A percentile compares a stretch with the other conserved stretches of the same genome.
Conservation (phyloP, 1,139 yeast species). For the Hemisphaericaspora xylanilytica region DNA sequence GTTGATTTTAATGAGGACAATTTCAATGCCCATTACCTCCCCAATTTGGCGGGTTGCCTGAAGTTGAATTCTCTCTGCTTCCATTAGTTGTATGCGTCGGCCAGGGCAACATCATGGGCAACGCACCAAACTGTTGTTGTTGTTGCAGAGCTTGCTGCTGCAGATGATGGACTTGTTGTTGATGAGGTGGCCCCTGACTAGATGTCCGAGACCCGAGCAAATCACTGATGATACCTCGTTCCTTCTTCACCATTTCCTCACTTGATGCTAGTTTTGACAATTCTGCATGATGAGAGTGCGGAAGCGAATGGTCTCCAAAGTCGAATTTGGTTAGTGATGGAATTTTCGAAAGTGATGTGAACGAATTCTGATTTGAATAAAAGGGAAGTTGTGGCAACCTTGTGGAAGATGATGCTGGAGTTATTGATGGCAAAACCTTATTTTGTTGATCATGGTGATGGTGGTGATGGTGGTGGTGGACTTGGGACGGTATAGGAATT, state of each 20-base stretch:
- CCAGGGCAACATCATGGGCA: constrained; percentile 2
- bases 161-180: too few relatives aligned
- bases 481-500: constrained; percentile 4
- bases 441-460: constrained; percentile 6
- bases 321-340: constrained; percentile 32
- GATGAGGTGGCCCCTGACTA: constrained; percentile 1
- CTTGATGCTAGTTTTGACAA: constrained; percentile 7
- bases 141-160: neutral
- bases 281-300: constrained; percentile 1
- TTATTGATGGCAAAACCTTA: neutral
- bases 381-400: constrained; percentile 5
- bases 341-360: constrained; percentile 18
- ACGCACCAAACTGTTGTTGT: neutral
- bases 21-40: neutral
- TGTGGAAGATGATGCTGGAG: constrained; percentile 3
- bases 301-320: constrained; percentile 14
- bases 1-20: neutral
- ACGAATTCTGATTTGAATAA: constrained; percentile 11
- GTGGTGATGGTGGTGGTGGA: constrained; percentile 8
- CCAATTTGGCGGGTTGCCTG: neutral
- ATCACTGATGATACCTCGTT: constrained; percentile 37
- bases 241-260: constrained; percentile 30
- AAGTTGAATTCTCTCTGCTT: neutral
- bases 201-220: constrained; percentile 21
- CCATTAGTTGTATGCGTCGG: neutral